phyloP scores from a whole-genome alignment of 306 rosid species.

The Fagus crenata region DNA sequence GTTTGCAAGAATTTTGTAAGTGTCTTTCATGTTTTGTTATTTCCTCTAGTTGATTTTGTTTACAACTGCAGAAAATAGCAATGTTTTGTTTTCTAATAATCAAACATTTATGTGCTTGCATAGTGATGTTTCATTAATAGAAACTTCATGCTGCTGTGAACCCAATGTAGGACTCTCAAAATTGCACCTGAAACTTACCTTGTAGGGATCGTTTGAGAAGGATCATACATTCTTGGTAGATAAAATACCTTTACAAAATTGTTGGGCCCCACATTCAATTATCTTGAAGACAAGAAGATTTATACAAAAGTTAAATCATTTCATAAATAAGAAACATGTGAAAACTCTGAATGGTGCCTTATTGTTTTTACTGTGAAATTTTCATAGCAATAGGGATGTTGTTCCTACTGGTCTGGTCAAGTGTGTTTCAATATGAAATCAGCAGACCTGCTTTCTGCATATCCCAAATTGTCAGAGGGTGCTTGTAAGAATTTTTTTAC shows the following conservation, averaged over 20 bases:
- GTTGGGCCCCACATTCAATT: not conserved
- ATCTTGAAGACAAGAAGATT: not conserved
- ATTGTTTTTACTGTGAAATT: not conserved
- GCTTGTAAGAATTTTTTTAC: not conserved
- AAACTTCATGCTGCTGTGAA: not conserved
- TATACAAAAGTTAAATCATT: not conserved
- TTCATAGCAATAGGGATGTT: not conserved
- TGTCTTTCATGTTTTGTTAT: slow-evolving; percentile 25
- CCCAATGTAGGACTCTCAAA: not conserved
- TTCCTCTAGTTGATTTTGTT: not conserved
- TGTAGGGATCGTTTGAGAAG: not conserved
- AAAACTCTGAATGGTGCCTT: not conserved
- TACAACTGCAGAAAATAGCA: not conserved
- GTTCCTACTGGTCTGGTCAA: not conserved
- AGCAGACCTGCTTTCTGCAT: not conserved
- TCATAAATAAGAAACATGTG: not conserved
- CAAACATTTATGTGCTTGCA: not conserved
- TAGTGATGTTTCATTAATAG: not conserved
- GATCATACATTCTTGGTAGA: not conserved
- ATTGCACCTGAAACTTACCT: not conserved
- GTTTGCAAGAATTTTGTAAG: slow-evolving; percentile 87
- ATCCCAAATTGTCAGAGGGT: not conserved
- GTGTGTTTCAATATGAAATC: not conserved
- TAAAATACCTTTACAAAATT: not conserved
- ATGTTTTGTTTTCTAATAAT: not conserved